Evolutionary conservation across 1,139 yeast species (phyloP).

Genomic region (Diutina siamensis): DNA sequence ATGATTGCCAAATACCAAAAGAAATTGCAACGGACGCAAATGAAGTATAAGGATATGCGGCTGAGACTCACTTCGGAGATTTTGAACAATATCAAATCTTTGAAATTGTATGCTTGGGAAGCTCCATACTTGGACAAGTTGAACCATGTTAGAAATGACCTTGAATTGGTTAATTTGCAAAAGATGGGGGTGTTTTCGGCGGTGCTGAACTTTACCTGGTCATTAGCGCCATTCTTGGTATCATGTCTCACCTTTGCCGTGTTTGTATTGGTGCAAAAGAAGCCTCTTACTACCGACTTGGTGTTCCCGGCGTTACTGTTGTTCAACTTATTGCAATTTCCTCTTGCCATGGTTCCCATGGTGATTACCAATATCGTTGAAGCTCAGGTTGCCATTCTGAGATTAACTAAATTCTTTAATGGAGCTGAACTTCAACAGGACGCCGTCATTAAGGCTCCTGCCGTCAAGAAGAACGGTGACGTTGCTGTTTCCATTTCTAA

Average conservation of each 20-base stretch:
- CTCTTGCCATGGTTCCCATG: constrained; percentile 88
- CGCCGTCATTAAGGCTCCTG: constrained; percentile 44
- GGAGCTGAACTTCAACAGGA: constrained; percentile 75
- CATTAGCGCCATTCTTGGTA: constrained; percentile 81
- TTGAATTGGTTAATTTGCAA: constrained; percentile 70
- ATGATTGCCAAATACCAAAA: constrained; percentile 64
- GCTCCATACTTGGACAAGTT: constrained; percentile 65
- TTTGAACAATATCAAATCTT: constrained; percentile 79
- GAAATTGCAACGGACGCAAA: constrained; percentile 51
- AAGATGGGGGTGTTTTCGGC: constrained; percentile 74
- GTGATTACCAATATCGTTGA: constrained; percentile 80
- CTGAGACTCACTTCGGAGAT: constrained; percentile 68
- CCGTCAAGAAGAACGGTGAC: constrained; percentile 40
- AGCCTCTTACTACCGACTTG: constrained; percentile 76
- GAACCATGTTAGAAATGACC: constrained; percentile 74
- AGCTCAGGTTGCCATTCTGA: constrained; percentile 75
- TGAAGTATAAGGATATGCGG: constrained; percentile 36
- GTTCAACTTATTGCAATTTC: constrained; percentile 79
- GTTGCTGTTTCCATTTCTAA: constrained; percentile 54
- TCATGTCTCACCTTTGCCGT: constrained; percentile 86
- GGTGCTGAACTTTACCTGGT: constrained; percentile 66
- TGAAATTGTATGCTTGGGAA: constrained; percentile 95
- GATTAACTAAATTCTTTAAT: constrained; percentile 64
- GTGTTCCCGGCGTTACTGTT: constrained; percentile 92
- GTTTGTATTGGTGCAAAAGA: constrained; percentile 51